Evolutionary conservation across 371 early-diverging fungal species (phyloP).

Genomic region (Rhizomucor miehei): DNA sequence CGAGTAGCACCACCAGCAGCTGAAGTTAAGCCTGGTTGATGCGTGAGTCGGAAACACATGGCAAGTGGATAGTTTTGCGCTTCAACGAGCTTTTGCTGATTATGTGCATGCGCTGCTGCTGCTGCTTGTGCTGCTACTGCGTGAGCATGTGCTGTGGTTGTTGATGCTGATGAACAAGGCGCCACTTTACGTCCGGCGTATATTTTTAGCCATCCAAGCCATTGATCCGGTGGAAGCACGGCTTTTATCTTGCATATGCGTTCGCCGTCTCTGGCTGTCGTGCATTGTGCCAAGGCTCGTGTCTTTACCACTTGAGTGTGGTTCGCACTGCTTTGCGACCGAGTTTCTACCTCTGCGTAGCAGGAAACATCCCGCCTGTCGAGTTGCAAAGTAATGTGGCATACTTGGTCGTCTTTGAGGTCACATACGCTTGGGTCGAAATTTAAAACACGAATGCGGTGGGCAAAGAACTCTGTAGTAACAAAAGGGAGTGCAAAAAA

Average conservation of each 20-base stretch:
- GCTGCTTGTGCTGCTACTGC: slow-evolving; percentile 5
- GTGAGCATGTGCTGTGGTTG: not conserved
- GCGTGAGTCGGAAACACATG: slow-evolving; percentile 24
- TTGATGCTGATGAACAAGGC: not conserved
- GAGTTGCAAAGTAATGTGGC: slow-evolving; percentile 20
- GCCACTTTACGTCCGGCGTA: slow-evolving; percentile 29
- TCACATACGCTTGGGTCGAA: slow-evolving; percentile 9
- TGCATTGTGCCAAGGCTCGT: slow-evolving; percentile 38
- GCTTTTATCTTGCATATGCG: slow-evolving; percentile 43
- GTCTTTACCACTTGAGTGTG: not conserved
- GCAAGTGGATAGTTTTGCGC: slow-evolving; percentile 27
- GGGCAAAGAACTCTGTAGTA: slow-evolving; percentile 30
- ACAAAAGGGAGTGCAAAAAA: slow-evolving; percentile 42
- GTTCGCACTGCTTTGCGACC: slow-evolving; percentile 7
- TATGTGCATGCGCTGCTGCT: slow-evolving; percentile 3
- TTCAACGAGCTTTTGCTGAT: slow-evolving; percentile 14
- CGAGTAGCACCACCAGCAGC: not conserved
- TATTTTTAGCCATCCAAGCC: slow-evolving; percentile 41
- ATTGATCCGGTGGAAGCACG: slow-evolving; percentile 28
- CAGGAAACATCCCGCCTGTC: slow-evolving; percentile 25
- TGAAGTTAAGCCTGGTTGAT: not conserved
- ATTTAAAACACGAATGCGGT: slow-evolving; percentile 23
- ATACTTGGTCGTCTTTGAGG: slow-evolving; percentile 15
- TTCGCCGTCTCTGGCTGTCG: slow-evolving; percentile 5
- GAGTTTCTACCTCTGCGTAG: slow-evolving; percentile 34